Evolutionary conservation across 495 filamentous ascomycete species (phyloP).

Genomic region (Pseudotulostoma volvatum): DNA sequence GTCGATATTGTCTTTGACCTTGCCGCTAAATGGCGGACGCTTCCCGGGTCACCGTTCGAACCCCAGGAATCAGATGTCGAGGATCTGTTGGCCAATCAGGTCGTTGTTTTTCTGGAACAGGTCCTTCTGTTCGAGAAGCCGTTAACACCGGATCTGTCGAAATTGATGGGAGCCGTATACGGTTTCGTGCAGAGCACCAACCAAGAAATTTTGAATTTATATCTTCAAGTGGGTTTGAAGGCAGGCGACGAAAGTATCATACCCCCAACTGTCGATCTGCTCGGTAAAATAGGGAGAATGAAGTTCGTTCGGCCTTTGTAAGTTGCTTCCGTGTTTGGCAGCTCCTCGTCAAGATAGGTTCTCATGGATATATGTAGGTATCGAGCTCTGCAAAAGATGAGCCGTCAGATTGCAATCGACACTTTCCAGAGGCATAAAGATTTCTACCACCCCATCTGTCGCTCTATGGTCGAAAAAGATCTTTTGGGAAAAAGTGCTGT

Average conservation of each 20-base stretch:
- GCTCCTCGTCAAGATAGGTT: background rate
- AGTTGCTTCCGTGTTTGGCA: constrained; percentile 6
- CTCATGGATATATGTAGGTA: constrained; percentile 23
- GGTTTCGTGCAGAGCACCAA: constrained; percentile 53
- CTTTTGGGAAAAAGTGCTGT: constrained; percentile 34
- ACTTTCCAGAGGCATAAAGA: constrained; percentile 77
- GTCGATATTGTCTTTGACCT: constrained; percentile 74
- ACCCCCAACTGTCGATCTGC: constrained; percentile 49
- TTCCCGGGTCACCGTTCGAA: constrained; percentile 35
- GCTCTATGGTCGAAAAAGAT: constrained; percentile 70
- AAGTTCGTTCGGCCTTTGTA: constrained; percentile 83
- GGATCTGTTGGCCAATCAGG: constrained; percentile 65
- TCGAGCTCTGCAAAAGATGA: constrained; percentile 51
- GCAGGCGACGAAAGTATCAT: constrained; percentile 51
- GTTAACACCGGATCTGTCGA: constrained; percentile 43
- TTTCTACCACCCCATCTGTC: constrained; percentile 94
- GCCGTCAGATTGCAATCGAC: constrained; percentile 54
- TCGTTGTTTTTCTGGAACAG: constrained; percentile 73
- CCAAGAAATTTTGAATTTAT: constrained; percentile 67
- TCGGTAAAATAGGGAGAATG: constrained; percentile 80
- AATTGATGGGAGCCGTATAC: constrained; percentile 57
- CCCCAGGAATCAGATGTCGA: constrained; percentile 52
- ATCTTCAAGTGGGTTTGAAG: constrained; percentile 59
- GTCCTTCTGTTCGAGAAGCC: constrained; percentile 43
- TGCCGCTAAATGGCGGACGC: constrained; percentile 57